Conservation (phyloP, 129 eudicot species). For the Lactuca saligna region DNA sequence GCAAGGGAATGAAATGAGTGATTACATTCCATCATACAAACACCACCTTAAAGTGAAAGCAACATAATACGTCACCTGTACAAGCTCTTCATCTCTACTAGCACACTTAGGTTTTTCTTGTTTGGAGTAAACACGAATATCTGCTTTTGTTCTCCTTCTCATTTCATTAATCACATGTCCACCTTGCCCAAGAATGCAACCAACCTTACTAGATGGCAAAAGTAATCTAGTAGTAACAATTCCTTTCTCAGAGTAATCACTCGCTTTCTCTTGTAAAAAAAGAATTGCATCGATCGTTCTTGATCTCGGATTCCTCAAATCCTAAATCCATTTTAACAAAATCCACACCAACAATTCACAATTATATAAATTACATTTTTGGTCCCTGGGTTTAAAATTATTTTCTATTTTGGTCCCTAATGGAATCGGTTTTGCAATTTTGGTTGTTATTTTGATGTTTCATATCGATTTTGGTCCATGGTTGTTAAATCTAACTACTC, state of each 20-base stretch:
- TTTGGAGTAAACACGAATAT: conserved; percentile 73
- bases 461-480: too few relatives aligned
- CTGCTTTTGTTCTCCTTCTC: conserved; percentile 87
- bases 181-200: conserved; percentile 89
- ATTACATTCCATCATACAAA: too few relatives aligned
- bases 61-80: conserved; percentile 38
- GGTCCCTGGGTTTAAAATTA: too few relatives aligned
- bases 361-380: too few relatives aligned
- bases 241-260: conserved; percentile 71
- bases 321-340: conserved; percentile 27
- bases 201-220: conserved; percentile 78
- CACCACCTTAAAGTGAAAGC: too few relatives aligned
- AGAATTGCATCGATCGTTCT: conserved; percentile 66
- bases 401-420: too few relatives aligned
- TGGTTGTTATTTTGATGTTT: too few relatives aligned
- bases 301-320: conserved; percentile 49
- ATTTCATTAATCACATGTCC: conserved; percentile 79
- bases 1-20: too few relatives aligned
- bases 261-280: conserved; percentile 54
- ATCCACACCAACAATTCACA: too few relatives aligned
- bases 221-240: conserved; percentile 60
- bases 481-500: too few relatives aligned
- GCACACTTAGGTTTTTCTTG: conserved; percentile 72
- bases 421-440: too few relatives aligned
- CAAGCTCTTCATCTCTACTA: conserved; percentile 65